Base-by-base conservation (phyloP, 495 filamentous ascomycete species). In the Niebla homalea region DNA sequence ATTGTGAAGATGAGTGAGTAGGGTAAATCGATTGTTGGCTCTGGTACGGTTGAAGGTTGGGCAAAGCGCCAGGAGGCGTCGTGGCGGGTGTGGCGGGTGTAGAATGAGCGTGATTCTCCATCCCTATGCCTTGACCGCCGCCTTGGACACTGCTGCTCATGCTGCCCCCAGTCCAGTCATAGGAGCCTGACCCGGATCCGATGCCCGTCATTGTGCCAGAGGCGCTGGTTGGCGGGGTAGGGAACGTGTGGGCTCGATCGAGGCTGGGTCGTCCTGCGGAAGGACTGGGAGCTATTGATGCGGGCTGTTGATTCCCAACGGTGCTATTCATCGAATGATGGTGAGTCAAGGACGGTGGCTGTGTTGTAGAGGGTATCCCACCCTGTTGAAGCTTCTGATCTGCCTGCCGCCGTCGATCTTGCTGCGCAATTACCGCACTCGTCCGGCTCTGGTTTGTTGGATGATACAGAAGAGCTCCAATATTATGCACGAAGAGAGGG, bases 401-500 rank as follows among this genome's bases (percentile, higher is more conserved):
- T 2, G 51, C 35, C 53, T 77, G 84, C 38, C 87, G 75, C 22
- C 84, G 79, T 15, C 45, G 45, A 11, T 48, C 45, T 57, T 89
- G 83, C 8, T 84, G 84, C 52, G 88, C 86, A 78, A 95, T 87
- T 1, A 89, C 85, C 58, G 84, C 80, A 67, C 81, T 86, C 19
- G 85, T 87, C 42, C 88, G 70, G 38, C 69, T 81, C 57, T 86
- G 80, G 60, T 96, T 97, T 29, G 87, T 84, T 0, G 90, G 90
- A 60, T 96, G 92, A 64, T 96, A 97, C 52, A 98, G 74, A 48
- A 97, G 74, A 36, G 86, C 83, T 39, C 92, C 87, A 59, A 98
- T 97, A 67, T 97, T 95, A 64, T 96, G 89, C 25, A 98, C 92
- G 62, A 98, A 98, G 18, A 98, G 72, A 22, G 92, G 92, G 68